Percentiles rank a stretch among this genome's conserved stretches.
phyloP scores from a whole-genome alignment of 2,329 filamentous ascomycete species.

The Magnaporthiopsis rhizophila region DNA sequence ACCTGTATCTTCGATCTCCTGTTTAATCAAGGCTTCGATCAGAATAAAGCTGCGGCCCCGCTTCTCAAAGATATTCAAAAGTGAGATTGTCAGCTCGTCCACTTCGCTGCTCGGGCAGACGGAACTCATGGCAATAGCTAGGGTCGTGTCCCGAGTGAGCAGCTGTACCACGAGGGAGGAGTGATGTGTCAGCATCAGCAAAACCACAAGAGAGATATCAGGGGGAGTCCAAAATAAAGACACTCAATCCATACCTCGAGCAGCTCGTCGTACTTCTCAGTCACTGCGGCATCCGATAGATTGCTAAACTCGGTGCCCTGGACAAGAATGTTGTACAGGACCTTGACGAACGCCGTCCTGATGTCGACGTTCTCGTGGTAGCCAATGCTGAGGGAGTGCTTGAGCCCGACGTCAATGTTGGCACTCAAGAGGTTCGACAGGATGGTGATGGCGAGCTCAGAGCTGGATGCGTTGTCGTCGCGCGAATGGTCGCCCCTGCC shows the following conservation, averaged over 20 bases:
- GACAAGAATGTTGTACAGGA: conserved; percentile 62
- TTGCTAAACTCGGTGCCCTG: conserved; percentile 66
- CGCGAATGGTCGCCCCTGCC: conserved; percentile 36
- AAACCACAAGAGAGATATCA: not conserved
- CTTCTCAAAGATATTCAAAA: conserved; percentile 63
- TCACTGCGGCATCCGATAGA: conserved; percentile 57
- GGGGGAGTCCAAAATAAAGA: conserved; percentile 8
- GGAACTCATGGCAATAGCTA: conserved; percentile 56
- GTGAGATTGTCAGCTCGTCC: conserved; percentile 59
- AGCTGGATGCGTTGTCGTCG: conserved; percentile 47
- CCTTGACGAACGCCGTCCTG: conserved; percentile 61
- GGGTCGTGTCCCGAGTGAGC: conserved; percentile 52
- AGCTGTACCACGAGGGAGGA: conserved; percentile 28
- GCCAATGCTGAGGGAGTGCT: conserved; percentile 61
- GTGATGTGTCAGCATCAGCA: conserved; percentile 11
- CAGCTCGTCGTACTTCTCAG: conserved; percentile 60
- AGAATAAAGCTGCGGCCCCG: conserved; percentile 55
- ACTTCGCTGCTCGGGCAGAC: conserved; percentile 61
- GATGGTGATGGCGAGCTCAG: conserved; percentile 59
- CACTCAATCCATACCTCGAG: conserved; percentile 37
- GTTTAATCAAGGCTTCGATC: conserved; percentile 58
- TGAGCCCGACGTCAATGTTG: conserved; percentile 63
- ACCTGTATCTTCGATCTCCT: conserved; percentile 61
- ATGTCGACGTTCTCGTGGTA: conserved; percentile 65
- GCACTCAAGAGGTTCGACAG: conserved; percentile 62